Base-by-base conservation (phyloP, 192 early-diverging fungal species). In the Endogone sp. region DNA sequence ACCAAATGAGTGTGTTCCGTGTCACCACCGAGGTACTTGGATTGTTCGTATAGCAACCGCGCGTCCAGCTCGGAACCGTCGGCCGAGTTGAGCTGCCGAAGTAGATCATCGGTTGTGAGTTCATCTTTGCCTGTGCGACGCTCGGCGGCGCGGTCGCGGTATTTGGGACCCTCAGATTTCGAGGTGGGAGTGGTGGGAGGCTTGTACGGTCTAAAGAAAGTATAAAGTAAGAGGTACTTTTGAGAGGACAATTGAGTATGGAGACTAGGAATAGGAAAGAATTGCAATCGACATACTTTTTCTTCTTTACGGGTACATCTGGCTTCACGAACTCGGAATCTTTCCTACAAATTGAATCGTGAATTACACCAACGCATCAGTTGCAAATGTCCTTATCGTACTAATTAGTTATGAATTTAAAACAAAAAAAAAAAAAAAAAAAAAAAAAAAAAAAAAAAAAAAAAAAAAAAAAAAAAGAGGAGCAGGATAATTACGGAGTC, bases 141-240 rank as follows among this genome's bases (percentile, higher is more conserved):
- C 78, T 98, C 95, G 1, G 89, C 92, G n/a, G 95, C 95, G 28
- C 95, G 81, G 72, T 98, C 95, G 44, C 95, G 91, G 72, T 96
- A 97, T 16, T 70, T 66, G 16, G 66, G 44, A 4, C 62, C 68
- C n/a, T 74, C 76, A 37, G 75, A 70, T 30, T 68, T 49, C 3
- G 66, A 58, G 16, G 66, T 75, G 60, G 75, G 79, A 56, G 75
- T 61, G 3, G 64, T 56, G 22, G 21, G 32, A 28, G 67, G 69
- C 13, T 58, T 55, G 56, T 65, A 29, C 29, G 25, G 29, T 37
- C 9, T 26, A 29, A 0, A n/a, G 29, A 71, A 66, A 27, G 16
- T 20, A 16, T 11, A 49, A 49, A 49, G 6, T 16, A 49, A 49
- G 9, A 16, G 9, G 9, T 6, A 49, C 6, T 23, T 27, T 9